Base-by-base conservation (phyloP, 345 rosid species). In the Noccaea bulbosa region DNA sequence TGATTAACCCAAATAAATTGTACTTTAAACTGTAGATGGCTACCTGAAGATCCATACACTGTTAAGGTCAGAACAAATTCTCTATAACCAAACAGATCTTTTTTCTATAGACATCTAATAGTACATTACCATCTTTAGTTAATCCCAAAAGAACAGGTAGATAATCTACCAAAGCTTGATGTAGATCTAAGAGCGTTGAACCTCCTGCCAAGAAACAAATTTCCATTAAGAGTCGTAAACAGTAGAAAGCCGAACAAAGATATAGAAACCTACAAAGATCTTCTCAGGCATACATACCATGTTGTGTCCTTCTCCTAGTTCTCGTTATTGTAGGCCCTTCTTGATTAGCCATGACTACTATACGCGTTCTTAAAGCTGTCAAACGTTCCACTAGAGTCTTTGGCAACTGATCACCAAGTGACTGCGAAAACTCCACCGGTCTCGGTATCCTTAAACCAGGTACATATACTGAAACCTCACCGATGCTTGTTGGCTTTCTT, bases 271-370 rank as follows among this genome's bases (percentile, higher is more conserved):
- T 7, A 66, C 34, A 58, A 61, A 24, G 43, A 53, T 46, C 33
- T 20, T 35, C 32, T 33, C 27, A 62, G 30, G 46, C 11, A 41
- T 16, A 45, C 77, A 67, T 73, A 92, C 99, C 98, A 77, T 95
- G 98, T 70, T 95, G 99, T 38, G 99, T 91, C 85, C 83, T 92
- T 80, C 98, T 92, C 75, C 92, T 84, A 35, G 98, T 86, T 81
- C 98, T 85, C 24, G 98, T 86, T 54, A 90, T 82, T 41, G 98
- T 95, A 34, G 99, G 97, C 30, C 86, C 97, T 87, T 95, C 98
- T 83, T 95, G 99, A 44, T 85, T 87, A 45, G 97, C 99, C 98
- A 95, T 95, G 68, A 92, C 96, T 43, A 95, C 98, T 35, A 95
- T 85, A 55, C 98, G 97, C 44, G 93, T 88, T 84, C 98, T 83